These are phyloP conservation scores for Fraxinus excelsior DNA, from an alignment of 257 asterid genomes.

Conservation along the genomic window DNA sequence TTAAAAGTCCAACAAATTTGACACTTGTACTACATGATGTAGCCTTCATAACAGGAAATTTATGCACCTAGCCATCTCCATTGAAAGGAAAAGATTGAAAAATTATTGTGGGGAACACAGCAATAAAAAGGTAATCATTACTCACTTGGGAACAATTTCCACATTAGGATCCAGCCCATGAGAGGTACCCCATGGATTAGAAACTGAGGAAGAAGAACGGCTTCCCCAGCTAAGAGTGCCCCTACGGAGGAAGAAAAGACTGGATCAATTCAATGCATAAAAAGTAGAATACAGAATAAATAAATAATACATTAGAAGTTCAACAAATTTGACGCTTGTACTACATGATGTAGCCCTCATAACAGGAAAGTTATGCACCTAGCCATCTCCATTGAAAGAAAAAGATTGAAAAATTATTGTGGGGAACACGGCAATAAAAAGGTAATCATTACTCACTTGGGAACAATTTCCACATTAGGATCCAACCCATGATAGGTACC, in stretches of 20 bases:
- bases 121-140: too few relatives aligned
- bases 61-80: background rate
- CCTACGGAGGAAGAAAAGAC: slow-evolving; percentile 45
- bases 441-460: too few relatives aligned
- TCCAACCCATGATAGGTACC: too few relatives aligned
- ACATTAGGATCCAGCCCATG: too few relatives aligned
- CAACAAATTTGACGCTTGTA: slow-evolving; percentile 6
- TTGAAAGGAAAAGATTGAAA: slow-evolving; percentile 3
- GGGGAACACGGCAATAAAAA: too few relatives aligned
- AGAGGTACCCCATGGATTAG: too few relatives aligned
- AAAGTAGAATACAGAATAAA: slow-evolving; percentile 18
- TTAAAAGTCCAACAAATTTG: background rate
- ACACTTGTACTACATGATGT: slow-evolving; percentile 12
- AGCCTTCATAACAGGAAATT: background rate
- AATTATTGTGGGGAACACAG: background rate
- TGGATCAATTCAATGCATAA: slow-evolving; percentile 27
- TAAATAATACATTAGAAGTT: background rate
- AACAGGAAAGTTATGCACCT: background rate
- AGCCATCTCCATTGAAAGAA: background rate
- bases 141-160: too few relatives aligned
- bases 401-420: background rate
- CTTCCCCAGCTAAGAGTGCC: slow-evolving; percentile 89
- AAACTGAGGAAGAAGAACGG: too few relatives aligned
- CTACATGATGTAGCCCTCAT: slow-evolving; percentile 9
- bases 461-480: too few relatives aligned